Evolutionary conservation across 768 basidiomycete species (phyloP), one percentile per base, ranked within the genome.

Genomic region (Serendipita indica): DNA sequence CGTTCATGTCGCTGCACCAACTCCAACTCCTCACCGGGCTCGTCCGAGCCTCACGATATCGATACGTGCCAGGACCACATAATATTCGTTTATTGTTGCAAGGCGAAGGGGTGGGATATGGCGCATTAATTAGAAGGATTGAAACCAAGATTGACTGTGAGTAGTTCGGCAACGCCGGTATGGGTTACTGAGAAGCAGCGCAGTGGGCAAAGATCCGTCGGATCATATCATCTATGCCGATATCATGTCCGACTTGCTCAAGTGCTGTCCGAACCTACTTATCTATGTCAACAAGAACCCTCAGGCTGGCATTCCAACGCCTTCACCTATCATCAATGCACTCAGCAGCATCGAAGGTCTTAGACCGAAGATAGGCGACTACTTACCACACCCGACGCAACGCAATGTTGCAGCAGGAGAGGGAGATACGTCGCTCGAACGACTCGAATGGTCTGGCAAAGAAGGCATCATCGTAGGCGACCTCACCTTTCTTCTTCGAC

Each of bases 161-260:
- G 49, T 54, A 10, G n/a, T n/a, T n/a, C n/a, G n/a, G n/a, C n/a
- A n/a, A n/a, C n/a, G n/a, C n/a, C n/a, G n/a, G n/a, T n/a, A n/a
- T n/a, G n/a, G n/a, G n/a, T n/a, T n/a, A n/a, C n/a, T n/a, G n/a
- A n/a, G n/a, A n/a, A n/a, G n/a, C n/a, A n/a, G n/a, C n/a, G 10
- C 30, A 54, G 49, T 54, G 49, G 49, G 49, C 7, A 16, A 30
- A 2, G 49, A 54, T 27, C 49, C 49, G 7, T 54, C 49, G 10
- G 49, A 54, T n/a, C 49, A 54, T 10, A 54, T 54, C 12, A 54
- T 54, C 30, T 54, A 54, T 27, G 49, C 49, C 4, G 49, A 54
- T n/a, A 33, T 54, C n/a, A 18, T 54, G 7, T 54, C 49, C 4
- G 49, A 54, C 22, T 30, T 54, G 10, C 49, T 54, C 49, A 54